A percentile compares a stretch with the other conserved stretches of the same genome.
Conservation (phyloP, 2,329 filamentous ascomycete species). For the Biscogniauxia marginata region DNA sequence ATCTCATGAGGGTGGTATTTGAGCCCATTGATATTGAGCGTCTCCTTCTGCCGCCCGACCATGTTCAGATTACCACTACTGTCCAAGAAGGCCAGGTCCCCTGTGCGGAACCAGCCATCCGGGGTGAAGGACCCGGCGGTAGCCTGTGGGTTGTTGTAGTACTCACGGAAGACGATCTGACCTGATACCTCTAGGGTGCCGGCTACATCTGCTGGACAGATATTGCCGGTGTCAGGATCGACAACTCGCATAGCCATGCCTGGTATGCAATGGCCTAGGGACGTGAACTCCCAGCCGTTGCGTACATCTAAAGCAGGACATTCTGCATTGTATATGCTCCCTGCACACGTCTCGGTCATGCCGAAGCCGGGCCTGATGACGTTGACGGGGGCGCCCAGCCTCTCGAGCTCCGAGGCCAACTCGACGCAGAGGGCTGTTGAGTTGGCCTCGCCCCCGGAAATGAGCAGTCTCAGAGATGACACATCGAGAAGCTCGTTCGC, state of each 20-base stretch:
- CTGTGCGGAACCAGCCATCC: constrained; percentile 44
- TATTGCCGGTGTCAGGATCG: constrained; percentile 30
- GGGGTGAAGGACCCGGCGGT: constrained; percentile 51
- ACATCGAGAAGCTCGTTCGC: no score
- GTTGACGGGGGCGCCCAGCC: no score
- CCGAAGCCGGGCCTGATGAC: no score
- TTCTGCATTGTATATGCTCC: no score
- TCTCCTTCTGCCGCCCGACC: constrained; percentile 40
- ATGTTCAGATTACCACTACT: constrained; percentile 34
- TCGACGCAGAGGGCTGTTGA: no score
- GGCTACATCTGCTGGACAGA: constrained; percentile 25
- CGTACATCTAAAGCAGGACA: no score
- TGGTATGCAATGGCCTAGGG: no score
- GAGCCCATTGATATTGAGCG: constrained; percentile 46
- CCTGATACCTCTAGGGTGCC: constrained; percentile 61
- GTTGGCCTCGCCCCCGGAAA: constrained; percentile 22
- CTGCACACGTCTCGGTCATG: no score
- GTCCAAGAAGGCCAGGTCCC: constrained; percentile 29
- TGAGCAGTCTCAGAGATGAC: constrained; percentile 28
- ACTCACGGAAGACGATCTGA: constrained; percentile 61
- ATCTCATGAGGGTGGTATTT: constrained; percentile 40
- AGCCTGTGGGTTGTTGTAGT: constrained; percentile 50
- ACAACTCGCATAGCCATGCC: constrained; percentile 2
- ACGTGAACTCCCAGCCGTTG: no score
- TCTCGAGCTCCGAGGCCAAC: no score